Percentiles rank a stretch among this genome's conserved stretches.
Conservation (phyloP, 1,284 basidiomycete species). For the Omphalotus olearius region DNA sequence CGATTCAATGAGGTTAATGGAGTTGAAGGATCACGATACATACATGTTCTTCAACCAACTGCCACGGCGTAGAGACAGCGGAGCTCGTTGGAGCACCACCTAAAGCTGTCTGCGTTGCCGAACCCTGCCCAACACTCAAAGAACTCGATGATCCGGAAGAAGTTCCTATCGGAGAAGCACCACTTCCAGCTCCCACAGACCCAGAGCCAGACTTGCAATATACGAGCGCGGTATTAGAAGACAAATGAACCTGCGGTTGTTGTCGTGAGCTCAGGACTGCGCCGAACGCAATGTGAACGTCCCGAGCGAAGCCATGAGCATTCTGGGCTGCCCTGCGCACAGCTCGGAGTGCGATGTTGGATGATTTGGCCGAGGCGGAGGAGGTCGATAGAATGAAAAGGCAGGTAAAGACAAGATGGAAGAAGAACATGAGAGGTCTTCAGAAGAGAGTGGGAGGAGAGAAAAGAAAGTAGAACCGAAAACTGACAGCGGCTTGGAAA, state of each 20-base stretch:
- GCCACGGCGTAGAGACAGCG: conserved; percentile 24
- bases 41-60: conserved; percentile 30
- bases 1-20: background rate
- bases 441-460: background rate
- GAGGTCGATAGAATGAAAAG: conserved; percentile 29
- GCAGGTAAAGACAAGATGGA: conserved; percentile 3
- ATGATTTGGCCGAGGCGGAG: conserved; percentile 28
- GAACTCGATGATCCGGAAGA: background rate
- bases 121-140: background rate
- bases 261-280: conserved; percentile 32
- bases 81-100: conserved; percentile 21
- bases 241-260: conserved; percentile 6
- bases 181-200: conserved; percentile 6
- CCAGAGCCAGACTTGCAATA: conserved; percentile 32
- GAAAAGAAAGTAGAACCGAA: too few species aligned
- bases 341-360: conserved; percentile 34
- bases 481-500: too few species aligned
- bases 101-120: conserved; percentile 1
- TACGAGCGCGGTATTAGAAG: conserved; percentile 25
- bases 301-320: conserved; percentile 58
- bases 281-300: conserved; percentile 60
- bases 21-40: conserved; percentile 3
- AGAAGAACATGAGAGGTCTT: conserved; percentile 2
- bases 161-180: conserved; percentile 9
- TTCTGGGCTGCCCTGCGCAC: conserved; percentile 31